A percentile compares a stretch with the other conserved stretches of the same genome.
Conservation (phyloP, 768 basidiomycete genomes). For the Lentinula raphanica region DNA sequence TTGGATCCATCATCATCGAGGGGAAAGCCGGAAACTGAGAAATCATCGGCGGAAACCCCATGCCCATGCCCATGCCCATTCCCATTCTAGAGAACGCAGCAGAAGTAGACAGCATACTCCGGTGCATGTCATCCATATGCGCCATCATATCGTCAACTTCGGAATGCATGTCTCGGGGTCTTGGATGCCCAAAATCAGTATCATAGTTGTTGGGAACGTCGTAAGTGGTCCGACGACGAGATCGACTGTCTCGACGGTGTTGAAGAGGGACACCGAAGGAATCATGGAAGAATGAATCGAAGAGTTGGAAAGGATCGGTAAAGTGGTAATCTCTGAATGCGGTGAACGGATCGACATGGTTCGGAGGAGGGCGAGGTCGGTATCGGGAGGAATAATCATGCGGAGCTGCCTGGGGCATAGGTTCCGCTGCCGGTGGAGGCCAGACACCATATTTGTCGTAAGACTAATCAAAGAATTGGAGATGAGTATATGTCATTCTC, state of each 20-base stretch:
- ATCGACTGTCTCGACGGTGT: constrained; percentile 10
- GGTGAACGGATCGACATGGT: constrained; percentile 35
- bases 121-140: constrained; percentile 25
- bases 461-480: constrained; percentile 28
- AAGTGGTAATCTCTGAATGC: constrained; percentile 41
- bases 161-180: constrained; percentile 24
- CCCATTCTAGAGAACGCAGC: constrained; percentile 1
- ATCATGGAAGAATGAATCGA: constrained; percentile 66
- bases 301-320: constrained; percentile 72
- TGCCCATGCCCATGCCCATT: not conserved
- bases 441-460: constrained; percentile 73
- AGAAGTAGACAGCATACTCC: constrained; percentile 24
- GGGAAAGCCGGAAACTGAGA: constrained; percentile 19
- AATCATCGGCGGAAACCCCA: constrained; percentile 17
- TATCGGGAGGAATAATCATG: not conserved
- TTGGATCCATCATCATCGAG: constrained; percentile 16
- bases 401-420: constrained; percentile 7
- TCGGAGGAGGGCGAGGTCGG: constrained; percentile 20
- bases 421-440: constrained; percentile 51
- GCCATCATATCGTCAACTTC: constrained; percentile 28
- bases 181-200: constrained; percentile 10
- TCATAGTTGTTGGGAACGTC: constrained; percentile 22
- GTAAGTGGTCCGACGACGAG: not conserved
- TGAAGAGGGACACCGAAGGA: constrained; percentile 25
- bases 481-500: not conserved